Conservation (phyloP, 2,329 filamentous ascomycete species). For the Penicillium psychrosexuale region DNA sequence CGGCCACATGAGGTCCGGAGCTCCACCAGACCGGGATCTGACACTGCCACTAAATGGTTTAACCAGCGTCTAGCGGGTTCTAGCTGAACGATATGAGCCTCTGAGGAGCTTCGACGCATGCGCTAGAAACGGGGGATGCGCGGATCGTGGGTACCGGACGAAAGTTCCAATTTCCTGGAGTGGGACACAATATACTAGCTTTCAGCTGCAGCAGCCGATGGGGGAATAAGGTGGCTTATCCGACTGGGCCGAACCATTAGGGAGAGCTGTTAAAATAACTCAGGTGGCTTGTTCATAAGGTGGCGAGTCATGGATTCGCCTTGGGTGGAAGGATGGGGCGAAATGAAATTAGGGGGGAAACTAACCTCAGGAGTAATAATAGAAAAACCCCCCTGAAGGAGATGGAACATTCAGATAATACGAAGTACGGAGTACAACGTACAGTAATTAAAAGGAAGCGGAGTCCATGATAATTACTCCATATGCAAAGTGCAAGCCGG, state of each 20-base stretch:
- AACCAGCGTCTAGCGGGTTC: slow-evolving; percentile 33
- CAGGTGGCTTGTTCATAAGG: neutral
- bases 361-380: slow-evolving; percentile 1
- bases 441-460: slow-evolving; percentile 3
- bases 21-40: slow-evolving; percentile 20
- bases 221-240: slow-evolving; percentile 14
- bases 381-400: slow-evolving; percentile 1
- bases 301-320: neutral
- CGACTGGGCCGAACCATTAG: slow-evolving; percentile 15
- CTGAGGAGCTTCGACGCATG: slow-evolving; percentile 11
- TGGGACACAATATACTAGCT: slow-evolving; percentile 18
- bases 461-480: neutral
- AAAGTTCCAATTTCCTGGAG: slow-evolving; percentile 19
- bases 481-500: neutral
- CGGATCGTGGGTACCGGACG: slow-evolving; percentile 24
- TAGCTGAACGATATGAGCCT: slow-evolving; percentile 22
- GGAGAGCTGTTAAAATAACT: neutral
- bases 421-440: neutral
- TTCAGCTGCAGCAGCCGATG: slow-evolving; percentile 6
- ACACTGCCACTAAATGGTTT: slow-evolving; percentile 29
- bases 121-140: slow-evolving; percentile 24
- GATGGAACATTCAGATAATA: neutral
- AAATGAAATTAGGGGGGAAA: neutral
- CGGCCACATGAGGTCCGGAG: slow-evolving; percentile 2
- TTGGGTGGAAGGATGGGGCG: neutral